Conservation (phyloP, 2,329 filamentous ascomycete species). For the Aspergillus calidoustus region DNA sequence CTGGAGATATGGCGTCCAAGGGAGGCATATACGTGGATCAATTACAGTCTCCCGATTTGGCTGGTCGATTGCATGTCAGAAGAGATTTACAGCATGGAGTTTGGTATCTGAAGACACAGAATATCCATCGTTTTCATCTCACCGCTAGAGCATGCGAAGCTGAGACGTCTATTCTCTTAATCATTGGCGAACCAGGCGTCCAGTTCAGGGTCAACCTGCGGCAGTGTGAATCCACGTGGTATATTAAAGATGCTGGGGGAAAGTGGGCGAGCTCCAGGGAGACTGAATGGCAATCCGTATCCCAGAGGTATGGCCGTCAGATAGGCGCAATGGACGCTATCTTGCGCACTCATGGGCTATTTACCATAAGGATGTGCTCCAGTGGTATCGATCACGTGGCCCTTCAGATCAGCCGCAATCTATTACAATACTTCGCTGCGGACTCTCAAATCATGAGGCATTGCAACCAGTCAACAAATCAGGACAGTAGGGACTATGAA, state of each 20-base stretch:
- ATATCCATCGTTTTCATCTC: conserved; percentile 50
- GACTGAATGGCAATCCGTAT: conserved; percentile 31
- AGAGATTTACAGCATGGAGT: conserved; percentile 26
- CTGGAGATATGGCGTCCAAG: conserved; percentile 58
- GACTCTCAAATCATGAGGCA: conserved; percentile 50
- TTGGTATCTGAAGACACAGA: conserved; percentile 49
- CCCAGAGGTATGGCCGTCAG: conserved; percentile 52
- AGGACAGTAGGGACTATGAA: conserved; percentile 1
- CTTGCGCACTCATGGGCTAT: conserved; percentile 52
- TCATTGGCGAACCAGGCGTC: conserved; percentile 23
- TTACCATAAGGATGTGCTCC: conserved; percentile 45
- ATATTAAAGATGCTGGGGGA: conserved; percentile 26
- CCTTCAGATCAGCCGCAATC: conserved; percentile 60
- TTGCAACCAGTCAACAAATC: conserved; percentile 20
- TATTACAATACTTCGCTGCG: conserved; percentile 62
- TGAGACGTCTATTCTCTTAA: conserved; percentile 21
- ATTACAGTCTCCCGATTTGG: conserved; percentile 54
- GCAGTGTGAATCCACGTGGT: conserved; percentile 26
- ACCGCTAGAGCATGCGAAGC: conserved; percentile 12
- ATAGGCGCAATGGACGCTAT: conserved; percentile 60
- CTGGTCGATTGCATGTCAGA: conserved; percentile 54
- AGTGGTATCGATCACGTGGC: conserved; percentile 44
- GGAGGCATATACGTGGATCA: conserved; percentile 57
- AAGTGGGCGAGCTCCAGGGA: conserved; percentile 29
- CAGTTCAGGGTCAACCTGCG: conserved; percentile 22